Percentiles rank a stretch among this genome's conserved stretches.
Conservation (phyloP, 345 rosid genomes). For the Aethionema arabicum region DNA sequence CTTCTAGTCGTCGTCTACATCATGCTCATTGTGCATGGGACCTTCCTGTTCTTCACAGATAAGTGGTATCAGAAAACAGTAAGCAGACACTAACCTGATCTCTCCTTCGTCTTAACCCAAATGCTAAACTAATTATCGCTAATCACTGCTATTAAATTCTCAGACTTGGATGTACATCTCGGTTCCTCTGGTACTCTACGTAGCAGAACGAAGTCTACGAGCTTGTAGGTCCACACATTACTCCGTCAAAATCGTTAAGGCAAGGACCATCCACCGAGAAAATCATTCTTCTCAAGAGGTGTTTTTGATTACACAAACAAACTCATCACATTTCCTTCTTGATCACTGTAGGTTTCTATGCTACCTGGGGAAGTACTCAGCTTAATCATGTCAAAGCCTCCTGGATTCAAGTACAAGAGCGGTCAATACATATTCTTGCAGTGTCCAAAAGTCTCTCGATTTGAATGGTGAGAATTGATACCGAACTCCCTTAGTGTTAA, state of each 20-base stretch:
- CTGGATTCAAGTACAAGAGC: slow-evolving; percentile 84
- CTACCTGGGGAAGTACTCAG: slow-evolving; percentile 89
- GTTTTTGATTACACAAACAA: slow-evolving; percentile 17
- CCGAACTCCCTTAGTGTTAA: background rate
- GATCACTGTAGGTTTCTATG: slow-evolving; percentile 62
- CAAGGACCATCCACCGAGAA: slow-evolving; percentile 30
- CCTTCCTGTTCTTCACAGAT: slow-evolving; percentile 61
- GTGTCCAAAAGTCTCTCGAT: slow-evolving; percentile 76
- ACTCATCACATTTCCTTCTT: slow-evolving; percentile 8
- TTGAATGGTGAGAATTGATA: slow-evolving; percentile 66
- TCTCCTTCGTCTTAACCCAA: slow-evolving; percentile 12
- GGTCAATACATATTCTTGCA: slow-evolving; percentile 94
- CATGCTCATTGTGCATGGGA: slow-evolving; percentile 75
- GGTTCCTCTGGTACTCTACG: slow-evolving; percentile 73
- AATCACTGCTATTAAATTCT: slow-evolving; percentile 12
- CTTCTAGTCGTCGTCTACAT: slow-evolving; percentile 74
- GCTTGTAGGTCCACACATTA: slow-evolving; percentile 73
- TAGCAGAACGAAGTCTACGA: slow-evolving; percentile 70
- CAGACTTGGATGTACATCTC: slow-evolving; percentile 98
- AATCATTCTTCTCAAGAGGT: background rate
- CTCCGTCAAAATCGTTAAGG: slow-evolving; percentile 74
- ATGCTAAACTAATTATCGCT: background rate
- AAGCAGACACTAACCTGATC: slow-evolving; percentile 35
- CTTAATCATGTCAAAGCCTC: slow-evolving; percentile 82
- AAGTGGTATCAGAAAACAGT: slow-evolving; percentile 79